phyloP scores from a whole-genome alignment of 2,329 filamentous ascomycete genomes.

The Amauroascus niger region DNA sequence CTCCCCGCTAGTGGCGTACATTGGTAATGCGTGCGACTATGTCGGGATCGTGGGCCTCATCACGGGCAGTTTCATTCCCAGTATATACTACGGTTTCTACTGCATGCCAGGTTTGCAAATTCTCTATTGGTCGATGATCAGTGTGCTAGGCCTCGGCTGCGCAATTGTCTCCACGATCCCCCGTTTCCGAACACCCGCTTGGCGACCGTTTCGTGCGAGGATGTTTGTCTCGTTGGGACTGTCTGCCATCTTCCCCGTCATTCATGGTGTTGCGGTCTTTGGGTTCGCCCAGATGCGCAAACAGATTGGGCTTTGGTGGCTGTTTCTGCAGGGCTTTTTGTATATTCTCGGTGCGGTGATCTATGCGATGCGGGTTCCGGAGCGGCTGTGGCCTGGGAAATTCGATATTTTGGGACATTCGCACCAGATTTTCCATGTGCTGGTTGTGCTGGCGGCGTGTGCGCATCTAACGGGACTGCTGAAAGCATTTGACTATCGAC shows the following conservation, averaged over 20 bases:
- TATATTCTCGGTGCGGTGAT: slow-evolving; percentile 80
- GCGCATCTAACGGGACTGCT: slow-evolving; percentile 73
- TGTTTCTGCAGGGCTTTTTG: slow-evolving; percentile 66
- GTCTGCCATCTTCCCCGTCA: slow-evolving; percentile 70
- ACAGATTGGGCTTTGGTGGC: slow-evolving; percentile 71
- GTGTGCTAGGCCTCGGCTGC: slow-evolving; percentile 64
- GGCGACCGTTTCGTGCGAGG: slow-evolving; percentile 71
- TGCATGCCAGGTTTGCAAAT: slow-evolving; percentile 56
- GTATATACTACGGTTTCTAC: slow-evolving; percentile 77
- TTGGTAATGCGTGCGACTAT: slow-evolving; percentile 92
- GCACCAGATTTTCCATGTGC: slow-evolving; percentile 90
- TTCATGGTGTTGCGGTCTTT: slow-evolving; percentile 63
- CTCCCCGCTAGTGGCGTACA: slow-evolving; percentile 62
- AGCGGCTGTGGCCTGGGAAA: slow-evolving; percentile 62
- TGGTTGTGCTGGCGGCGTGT: slow-evolving; percentile 72
- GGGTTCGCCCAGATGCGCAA: slow-evolving; percentile 56
- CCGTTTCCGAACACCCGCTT: slow-evolving; percentile 70
- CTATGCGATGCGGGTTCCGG: slow-evolving; percentile 78
- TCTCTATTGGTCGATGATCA: slow-evolving; percentile 71
- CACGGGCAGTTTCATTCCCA: slow-evolving; percentile 81
- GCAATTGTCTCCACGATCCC: slow-evolving; percentile 68
- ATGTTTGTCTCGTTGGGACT: slow-evolving; percentile 87
- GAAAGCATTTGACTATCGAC: slow-evolving; percentile 78
- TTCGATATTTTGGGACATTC: slow-evolving; percentile 91
- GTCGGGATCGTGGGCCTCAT: slow-evolving; percentile 87